phyloP scores from a whole-genome alignment of 495 filamentous ascomycete species.

The Penicillium cataractarum region DNA sequence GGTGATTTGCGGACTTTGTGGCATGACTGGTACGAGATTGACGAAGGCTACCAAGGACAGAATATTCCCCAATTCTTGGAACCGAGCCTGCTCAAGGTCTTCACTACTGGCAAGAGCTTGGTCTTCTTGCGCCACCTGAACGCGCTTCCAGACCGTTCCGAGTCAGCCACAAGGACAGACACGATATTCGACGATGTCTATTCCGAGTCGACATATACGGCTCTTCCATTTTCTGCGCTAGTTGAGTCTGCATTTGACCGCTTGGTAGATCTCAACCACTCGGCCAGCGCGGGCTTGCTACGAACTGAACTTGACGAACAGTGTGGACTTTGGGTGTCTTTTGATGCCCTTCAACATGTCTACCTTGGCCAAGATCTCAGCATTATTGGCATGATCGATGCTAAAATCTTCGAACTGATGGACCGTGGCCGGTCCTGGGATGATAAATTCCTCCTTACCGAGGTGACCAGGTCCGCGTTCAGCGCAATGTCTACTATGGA shows the following conservation, averaged over 20 bases:
- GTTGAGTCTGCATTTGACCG: conserved; percentile 69
- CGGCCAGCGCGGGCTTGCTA: conserved; percentile 65
- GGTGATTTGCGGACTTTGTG: conserved; percentile 69
- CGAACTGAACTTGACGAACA: conserved; percentile 66
- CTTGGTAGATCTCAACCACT: conserved; percentile 74
- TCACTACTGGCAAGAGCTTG: conserved; percentile 85
- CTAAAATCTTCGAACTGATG: conserved; percentile 75
- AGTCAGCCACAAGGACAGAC: conserved; percentile 36
- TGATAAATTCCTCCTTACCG: conserved; percentile 80
- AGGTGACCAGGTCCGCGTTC: conserved; percentile 73
- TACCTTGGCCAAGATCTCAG: conserved; percentile 76
- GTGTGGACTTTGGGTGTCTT: conserved; percentile 65
- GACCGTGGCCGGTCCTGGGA: conserved; percentile 74
- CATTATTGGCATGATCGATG: conserved; percentile 61
- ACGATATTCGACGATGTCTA: conserved; percentile 62
- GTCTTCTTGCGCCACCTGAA: conserved; percentile 73
- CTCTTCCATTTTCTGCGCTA: conserved; percentile 75
- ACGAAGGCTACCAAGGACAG: conserved; percentile 52
- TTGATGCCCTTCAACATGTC: conserved; percentile 70
- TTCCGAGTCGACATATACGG: conserved; percentile 31
- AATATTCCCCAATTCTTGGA: conserved; percentile 77
- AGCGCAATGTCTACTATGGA: conserved; percentile 54
- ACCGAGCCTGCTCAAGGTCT: conserved; percentile 67
- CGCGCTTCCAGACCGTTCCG: conserved; percentile 22
- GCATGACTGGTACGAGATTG: conserved; percentile 73